Percentiles rank a stretch among this genome's conserved stretches.
These are phyloP conservation scores for Trametes maxima DNA, from an alignment of 768 basidiomycete genomes.

Conservation along the genomic window DNA sequence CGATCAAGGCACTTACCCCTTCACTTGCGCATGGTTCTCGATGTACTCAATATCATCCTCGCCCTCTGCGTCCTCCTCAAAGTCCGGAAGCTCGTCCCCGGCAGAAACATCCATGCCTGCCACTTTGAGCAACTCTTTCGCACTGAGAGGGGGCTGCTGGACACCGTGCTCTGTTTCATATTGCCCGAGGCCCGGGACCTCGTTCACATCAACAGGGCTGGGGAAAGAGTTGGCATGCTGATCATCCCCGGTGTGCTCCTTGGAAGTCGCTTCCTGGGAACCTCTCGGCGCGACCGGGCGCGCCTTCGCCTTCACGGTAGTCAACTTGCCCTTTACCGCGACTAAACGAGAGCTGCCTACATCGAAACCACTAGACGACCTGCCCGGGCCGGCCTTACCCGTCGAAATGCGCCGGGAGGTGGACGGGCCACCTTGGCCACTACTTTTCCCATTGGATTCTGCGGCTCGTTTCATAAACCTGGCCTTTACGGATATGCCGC, in stretches of 20 bases:
- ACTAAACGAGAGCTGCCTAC: slow-evolving; percentile 53
- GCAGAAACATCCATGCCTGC: slow-evolving; percentile 48
- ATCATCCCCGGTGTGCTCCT: not conserved
- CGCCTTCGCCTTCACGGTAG: slow-evolving; percentile 49
- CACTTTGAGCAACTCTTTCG: slow-evolving; percentile 42
- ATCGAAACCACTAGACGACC: slow-evolving; percentile 47
- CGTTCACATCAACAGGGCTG: not conserved
- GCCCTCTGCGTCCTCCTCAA: slow-evolving; percentile 48
- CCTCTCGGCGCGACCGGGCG: not conserved
- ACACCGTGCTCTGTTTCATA: not conserved
- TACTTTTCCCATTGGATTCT: not conserved
- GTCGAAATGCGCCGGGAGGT: slow-evolving; percentile 4
- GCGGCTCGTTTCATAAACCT: slow-evolving; percentile 37
- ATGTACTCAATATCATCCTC: slow-evolving; percentile 18
- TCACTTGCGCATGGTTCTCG: not conserved
- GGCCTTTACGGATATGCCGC: slow-evolving; percentile 54
- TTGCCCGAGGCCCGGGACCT: not conserved
- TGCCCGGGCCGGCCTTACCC: slow-evolving; percentile 45
- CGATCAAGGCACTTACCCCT: not conserved
- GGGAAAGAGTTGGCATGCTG: not conserved
- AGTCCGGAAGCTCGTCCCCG: slow-evolving; percentile 53
- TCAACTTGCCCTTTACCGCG: slow-evolving; percentile 52
- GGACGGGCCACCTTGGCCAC: not conserved
- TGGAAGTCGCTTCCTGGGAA: not conserved
- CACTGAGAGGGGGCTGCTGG: slow-evolving; percentile 10